phyloP scores from a whole-genome alignment of 768 basidiomycete genomes.

The Asterophora parasitica region DNA sequence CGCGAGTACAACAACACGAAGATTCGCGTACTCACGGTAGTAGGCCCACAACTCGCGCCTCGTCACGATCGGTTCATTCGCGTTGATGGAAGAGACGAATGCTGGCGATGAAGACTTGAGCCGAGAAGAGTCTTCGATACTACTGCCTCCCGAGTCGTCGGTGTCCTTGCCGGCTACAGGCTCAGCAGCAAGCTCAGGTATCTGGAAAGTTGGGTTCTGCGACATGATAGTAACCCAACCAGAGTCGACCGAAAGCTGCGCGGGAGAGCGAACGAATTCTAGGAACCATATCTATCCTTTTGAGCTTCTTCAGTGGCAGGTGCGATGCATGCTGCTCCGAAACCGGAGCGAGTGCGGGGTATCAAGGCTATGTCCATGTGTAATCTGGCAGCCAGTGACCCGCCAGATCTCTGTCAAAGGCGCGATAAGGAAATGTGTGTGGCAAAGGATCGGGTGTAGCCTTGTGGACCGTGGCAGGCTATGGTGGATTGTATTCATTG shows the following conservation, averaged over 20 bases:
- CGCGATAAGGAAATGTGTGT: too few species aligned
- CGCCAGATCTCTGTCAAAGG: neutral
- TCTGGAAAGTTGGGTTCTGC: neutral
- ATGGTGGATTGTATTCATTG: too few species aligned
- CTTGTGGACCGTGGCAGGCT: too few species aligned
- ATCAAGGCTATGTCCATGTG: neutral
- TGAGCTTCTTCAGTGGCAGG: constrained; percentile 1
- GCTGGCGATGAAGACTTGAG: constrained; percentile 9
- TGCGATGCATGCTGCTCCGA: neutral
- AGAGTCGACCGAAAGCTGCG: neutral
- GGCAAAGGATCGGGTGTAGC: too few species aligned
- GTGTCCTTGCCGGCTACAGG: neutral
- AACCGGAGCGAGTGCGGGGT: neutral
- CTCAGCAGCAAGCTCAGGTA: neutral
- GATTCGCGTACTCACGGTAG: constrained; percentile 47
- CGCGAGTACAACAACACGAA: neutral
- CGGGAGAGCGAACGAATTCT: neutral
- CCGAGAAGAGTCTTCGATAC: neutral
- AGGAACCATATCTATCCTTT: neutral
- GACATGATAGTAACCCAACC: neutral
- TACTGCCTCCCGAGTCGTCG: neutral
- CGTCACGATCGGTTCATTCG: constrained; percentile 66
- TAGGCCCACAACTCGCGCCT: constrained; percentile 77
- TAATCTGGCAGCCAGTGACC: neutral
- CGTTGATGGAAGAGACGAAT: constrained; percentile 36